Percentiles rank a stretch among this genome's conserved stretches.
These are phyloP conservation scores for Fomitopsis pinicola DNA, from an alignment of 1,284 basidiomycete genomes.

Conservation along the genomic window DNA sequence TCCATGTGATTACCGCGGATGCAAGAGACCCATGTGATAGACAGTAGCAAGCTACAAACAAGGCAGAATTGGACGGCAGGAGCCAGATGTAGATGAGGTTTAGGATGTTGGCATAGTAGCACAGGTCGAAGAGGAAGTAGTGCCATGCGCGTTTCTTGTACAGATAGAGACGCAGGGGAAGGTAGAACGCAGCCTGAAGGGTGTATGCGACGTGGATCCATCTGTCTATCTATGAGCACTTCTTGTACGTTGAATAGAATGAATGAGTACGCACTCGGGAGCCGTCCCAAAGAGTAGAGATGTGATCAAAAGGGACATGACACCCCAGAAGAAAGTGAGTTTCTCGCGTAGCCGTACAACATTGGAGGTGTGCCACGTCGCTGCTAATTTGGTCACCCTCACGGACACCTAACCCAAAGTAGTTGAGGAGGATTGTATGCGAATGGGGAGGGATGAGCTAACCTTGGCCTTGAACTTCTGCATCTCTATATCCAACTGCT, in stretches of 20 bases:
- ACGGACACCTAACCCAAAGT: slow-evolving; percentile 55
- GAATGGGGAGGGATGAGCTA: slow-evolving; percentile 15
- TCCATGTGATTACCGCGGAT: slow-evolving; percentile 93
- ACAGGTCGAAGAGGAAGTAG: slow-evolving; percentile 92
- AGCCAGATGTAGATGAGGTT: slow-evolving; percentile 88
- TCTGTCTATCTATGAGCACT: slow-evolving; percentile 30
- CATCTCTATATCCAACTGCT: slow-evolving; percentile 83
- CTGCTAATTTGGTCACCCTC: slow-evolving; percentile 66
- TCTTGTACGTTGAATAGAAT: slow-evolving; percentile 21
- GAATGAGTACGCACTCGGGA: slow-evolving; percentile 61
- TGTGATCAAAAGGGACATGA: slow-evolving; percentile 82
- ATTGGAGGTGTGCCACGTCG: slow-evolving; percentile 87
- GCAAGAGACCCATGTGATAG: slow-evolving; percentile 87
- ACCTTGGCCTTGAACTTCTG: slow-evolving; percentile 74
- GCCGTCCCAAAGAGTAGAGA: slow-evolving; percentile 80
- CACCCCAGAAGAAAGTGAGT: slow-evolving; percentile 87
- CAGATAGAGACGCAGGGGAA: slow-evolving; percentile 75
- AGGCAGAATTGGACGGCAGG: slow-evolving; percentile 63
- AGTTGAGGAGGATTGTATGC: neutral
- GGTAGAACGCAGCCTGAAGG: slow-evolving; percentile 67
- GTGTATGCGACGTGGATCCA: slow-evolving; percentile 82
- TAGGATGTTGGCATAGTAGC: slow-evolving; percentile 87
- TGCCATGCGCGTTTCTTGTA: slow-evolving; percentile 90
- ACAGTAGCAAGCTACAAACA: slow-evolving; percentile 87
- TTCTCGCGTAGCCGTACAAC: slow-evolving; percentile 90